Percentiles rank a stretch among this genome's conserved stretches.
These are phyloP conservation scores for Infundibulicybe gibba DNA, from an alignment of 768 basidiomycete species.

Conservation along the genomic window DNA sequence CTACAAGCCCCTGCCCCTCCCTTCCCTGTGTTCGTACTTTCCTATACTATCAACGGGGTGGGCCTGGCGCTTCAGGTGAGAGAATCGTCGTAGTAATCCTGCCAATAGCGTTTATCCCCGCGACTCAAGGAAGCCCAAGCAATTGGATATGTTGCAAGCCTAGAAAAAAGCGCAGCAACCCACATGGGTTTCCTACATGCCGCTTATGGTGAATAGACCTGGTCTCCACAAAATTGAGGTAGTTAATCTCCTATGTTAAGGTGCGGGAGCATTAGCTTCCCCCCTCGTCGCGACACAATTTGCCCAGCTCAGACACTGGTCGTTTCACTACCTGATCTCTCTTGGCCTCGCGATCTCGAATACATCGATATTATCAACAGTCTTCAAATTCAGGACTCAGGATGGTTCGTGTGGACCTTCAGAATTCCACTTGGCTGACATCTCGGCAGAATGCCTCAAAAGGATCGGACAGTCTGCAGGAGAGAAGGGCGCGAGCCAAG, in stretches of 20 bases:
- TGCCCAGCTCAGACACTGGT: constrained; percentile 43
- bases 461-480: constrained; percentile 41
- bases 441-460: constrained; percentile 38
- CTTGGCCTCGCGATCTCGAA: constrained; percentile 33
- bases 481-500: constrained; percentile 27
- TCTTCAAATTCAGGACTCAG: not conserved
- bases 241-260: constrained; percentile 15
- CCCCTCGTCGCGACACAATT: constrained; percentile 67
- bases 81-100: not conserved
- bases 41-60: constrained; percentile 37
- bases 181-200: constrained; percentile 70
- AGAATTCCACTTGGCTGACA: not conserved
- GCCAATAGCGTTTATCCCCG: not conserved
- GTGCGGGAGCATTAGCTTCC: constrained; percentile 45
- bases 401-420: not conserved
- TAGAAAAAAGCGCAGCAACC: constrained; percentile 42
- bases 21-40: constrained; percentile 58
- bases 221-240: not conserved
- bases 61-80: constrained; percentile 43
- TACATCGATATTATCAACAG: not conserved
- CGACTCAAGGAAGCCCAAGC: constrained; percentile 56
- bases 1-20: constrained; percentile 55
- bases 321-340: constrained; percentile 53
- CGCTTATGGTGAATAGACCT: constrained; percentile 41
- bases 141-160: constrained; percentile 58